These are phyloP conservation scores for Candida schatavii DNA, from an alignment of 805 yeast genomes.

Conservation along the genomic window DNA sequence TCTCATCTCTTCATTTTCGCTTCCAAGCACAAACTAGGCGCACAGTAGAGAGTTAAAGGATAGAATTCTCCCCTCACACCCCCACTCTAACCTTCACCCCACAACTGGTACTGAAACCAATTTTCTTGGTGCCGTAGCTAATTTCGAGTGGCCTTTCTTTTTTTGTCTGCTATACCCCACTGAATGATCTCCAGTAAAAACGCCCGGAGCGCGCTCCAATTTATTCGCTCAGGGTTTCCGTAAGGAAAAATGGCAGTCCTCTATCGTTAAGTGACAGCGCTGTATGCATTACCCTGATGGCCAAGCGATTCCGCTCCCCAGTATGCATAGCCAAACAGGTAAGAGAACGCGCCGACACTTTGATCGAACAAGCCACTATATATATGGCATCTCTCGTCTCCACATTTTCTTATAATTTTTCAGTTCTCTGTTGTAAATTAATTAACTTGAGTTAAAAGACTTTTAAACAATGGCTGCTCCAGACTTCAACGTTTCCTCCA, in stretches of 20 bases:
- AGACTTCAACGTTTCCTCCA: constrained; percentile 55
- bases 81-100: too few species aligned
- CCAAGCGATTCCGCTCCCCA: constrained; percentile 1
- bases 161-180: too few species aligned
- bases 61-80: too few species aligned
- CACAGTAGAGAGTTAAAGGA: too few species aligned
- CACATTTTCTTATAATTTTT: neutral
- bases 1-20: too few species aligned
- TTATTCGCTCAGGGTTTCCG: neutral
- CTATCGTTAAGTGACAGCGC: constrained; percentile 6
- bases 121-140: too few species aligned
- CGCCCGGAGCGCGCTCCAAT: too few species aligned
- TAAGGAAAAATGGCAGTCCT: neutral
- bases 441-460: neutral
- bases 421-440: neutral
- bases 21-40: too few species aligned
- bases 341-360: constrained; percentile 1
- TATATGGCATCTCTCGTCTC: neutral
- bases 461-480: constrained; percentile 15
- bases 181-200: too few species aligned
- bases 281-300: too few species aligned
- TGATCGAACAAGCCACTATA: constrained; percentile 2
- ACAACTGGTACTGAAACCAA: too few species aligned
- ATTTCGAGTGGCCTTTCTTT: too few species aligned
- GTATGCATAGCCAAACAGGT: neutral